These are phyloP conservation scores for Kluyveromyces wickerhamii DNA, from an alignment of 805 yeast genomes.

Conservation along the genomic window DNA sequence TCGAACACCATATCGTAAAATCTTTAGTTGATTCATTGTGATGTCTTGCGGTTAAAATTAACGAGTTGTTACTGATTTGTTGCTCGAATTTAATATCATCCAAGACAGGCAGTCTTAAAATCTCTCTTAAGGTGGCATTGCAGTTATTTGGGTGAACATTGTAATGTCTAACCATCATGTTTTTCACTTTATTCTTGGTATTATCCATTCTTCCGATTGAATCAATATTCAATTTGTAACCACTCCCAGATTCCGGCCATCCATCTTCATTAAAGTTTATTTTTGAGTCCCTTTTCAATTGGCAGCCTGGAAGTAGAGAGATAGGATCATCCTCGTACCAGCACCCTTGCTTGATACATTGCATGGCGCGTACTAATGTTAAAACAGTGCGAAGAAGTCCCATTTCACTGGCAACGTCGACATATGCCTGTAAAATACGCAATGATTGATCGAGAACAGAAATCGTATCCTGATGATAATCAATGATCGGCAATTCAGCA, in stretches of 20 bases:
- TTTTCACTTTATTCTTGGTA: slow-evolving; percentile 2
- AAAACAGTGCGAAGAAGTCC: slow-evolving; percentile 61
- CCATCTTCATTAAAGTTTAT: slow-evolving; percentile 19
- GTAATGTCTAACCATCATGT: slow-evolving; percentile 18
- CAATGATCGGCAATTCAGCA: slow-evolving; percentile 84
- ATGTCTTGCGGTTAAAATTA: slow-evolving; percentile 46
- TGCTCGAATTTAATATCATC: slow-evolving; percentile 35
- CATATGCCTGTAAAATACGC: slow-evolving; percentile 87
- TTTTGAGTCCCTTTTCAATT: slow-evolving; percentile 26
- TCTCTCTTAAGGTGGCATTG: slow-evolving; percentile 45
- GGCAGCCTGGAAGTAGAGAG: slow-evolving; percentile 33
- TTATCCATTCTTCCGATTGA: slow-evolving; percentile 36
- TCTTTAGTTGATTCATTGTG: slow-evolving; percentile 43
- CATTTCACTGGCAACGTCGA: slow-evolving; percentile 81
- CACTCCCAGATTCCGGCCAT: slow-evolving; percentile 5
- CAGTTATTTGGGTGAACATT: slow-evolving; percentile 36
- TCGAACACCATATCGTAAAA: slow-evolving; percentile 65
- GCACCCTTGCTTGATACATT: slow-evolving; percentile 76
- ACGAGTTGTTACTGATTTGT: slow-evolving; percentile 31
- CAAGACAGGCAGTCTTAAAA: slow-evolving; percentile 51
- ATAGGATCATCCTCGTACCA: slow-evolving; percentile 81
- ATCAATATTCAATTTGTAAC: slow-evolving; percentile 27
- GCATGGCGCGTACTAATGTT: slow-evolving; percentile 63
- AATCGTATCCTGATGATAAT: slow-evolving; percentile 87
- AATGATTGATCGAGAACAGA: slow-evolving; percentile 90